A percentile compares a stretch with the other conserved stretches of the same genome.
Conservation (phyloP, 2,329 filamentous ascomycete genomes). For the Colletotrichum falcatum region DNA sequence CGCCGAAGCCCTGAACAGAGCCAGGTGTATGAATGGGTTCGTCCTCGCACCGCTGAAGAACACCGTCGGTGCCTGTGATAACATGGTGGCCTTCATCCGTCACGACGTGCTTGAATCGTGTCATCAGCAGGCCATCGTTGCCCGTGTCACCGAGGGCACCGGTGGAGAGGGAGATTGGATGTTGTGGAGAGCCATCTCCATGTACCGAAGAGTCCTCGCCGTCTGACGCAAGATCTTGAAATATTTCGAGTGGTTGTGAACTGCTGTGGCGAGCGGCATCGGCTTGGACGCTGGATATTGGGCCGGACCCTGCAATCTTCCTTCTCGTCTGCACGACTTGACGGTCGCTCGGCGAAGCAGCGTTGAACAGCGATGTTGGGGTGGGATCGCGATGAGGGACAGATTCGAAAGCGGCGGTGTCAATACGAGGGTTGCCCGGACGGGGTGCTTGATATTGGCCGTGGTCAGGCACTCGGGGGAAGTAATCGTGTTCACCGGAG, state of each 20-base stretch:
- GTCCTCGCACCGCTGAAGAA: slow-evolving; percentile 85
- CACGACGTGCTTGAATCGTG: slow-evolving; percentile 81
- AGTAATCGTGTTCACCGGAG: slow-evolving; percentile 54
- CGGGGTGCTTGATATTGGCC: slow-evolving; percentile 49
- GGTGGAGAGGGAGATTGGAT: background rate
- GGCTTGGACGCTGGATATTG: slow-evolving; percentile 59
- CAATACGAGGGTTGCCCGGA: slow-evolving; percentile 47
- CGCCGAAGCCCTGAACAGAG: slow-evolving; percentile 83
- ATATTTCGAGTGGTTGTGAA: slow-evolving; percentile 48
- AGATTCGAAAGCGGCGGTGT: slow-evolving; percentile 46
- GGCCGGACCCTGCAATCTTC: slow-evolving; percentile 52
- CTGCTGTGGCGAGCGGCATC: slow-evolving; percentile 56
- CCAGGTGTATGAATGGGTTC: slow-evolving; percentile 92
- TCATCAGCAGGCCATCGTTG: slow-evolving; percentile 64
- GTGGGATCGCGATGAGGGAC: slow-evolving; percentile 22
- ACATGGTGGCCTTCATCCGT: slow-evolving; percentile 85
- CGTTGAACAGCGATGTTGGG: slow-evolving; percentile 21
- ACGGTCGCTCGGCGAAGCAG: slow-evolving; percentile 42
- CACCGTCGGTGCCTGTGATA: slow-evolving; percentile 81
- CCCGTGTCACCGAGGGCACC: slow-evolving; percentile 10
- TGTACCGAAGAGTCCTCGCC: slow-evolving; percentile 43
- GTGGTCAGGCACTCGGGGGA: slow-evolving; percentile 50
- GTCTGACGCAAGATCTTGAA: slow-evolving; percentile 43
- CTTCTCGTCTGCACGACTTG: slow-evolving; percentile 45
- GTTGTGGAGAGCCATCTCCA: slow-evolving; percentile 18